Conservation (phyloP, 139 green algal species). For the Chlamydomonas eustigma region DNA sequence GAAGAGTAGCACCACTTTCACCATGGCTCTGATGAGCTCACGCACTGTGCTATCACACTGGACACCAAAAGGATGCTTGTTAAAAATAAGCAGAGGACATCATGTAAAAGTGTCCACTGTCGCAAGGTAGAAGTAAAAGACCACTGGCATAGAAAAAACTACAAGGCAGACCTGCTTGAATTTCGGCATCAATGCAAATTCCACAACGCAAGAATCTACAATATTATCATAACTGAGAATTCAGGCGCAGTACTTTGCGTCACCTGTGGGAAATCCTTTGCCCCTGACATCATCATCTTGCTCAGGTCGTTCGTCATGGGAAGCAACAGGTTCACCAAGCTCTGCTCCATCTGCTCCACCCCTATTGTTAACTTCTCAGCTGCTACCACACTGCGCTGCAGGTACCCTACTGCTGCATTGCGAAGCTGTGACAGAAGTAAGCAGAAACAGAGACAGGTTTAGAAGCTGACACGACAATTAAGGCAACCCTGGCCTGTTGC, state of each 20-base stretch:
- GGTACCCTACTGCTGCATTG: constrained; percentile 37
- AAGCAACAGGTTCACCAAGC: not conserved
- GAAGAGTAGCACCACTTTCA: constrained; percentile 35
- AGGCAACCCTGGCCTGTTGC: too few relatives aligned
- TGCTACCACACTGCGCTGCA: constrained; percentile 66
- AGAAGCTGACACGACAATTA: not conserved
- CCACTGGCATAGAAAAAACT: too few relatives aligned
- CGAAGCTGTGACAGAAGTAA: constrained; percentile 31
- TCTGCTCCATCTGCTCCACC: constrained; percentile 43
- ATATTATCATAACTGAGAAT: too few relatives aligned
- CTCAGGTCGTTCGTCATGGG: constrained; percentile 11
- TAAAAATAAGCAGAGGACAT: too few relatives aligned
- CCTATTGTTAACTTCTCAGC: constrained; percentile 60
- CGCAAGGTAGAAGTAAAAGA: too few relatives aligned
- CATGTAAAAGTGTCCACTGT: too few relatives aligned
- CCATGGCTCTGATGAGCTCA: constrained; percentile 48
- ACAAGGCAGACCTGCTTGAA: too few relatives aligned
- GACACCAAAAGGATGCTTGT: too few relatives aligned
- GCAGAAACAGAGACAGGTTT: not conserved
- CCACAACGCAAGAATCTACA: too few relatives aligned
- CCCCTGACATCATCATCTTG: not conserved
- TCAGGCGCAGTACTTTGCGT: too few relatives aligned
- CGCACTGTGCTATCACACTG: constrained; percentile 43
- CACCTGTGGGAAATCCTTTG: not conserved
- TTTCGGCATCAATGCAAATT: too few relatives aligned